Conservation (phyloP, 129 eudicot genomes). For the Helianthus annuus region HanXRQr2.0-SUNRISE NC_035442.2:178893601-178894100, state of each 20-base stretch:
- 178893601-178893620: constrained; percentile 49
- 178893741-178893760: constrained; percentile 42
- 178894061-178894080: background rate
- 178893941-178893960: background rate
- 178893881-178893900: background rate
- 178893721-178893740: constrained; percentile 54
- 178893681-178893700: constrained; percentile 80
- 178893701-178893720: constrained; percentile 80
- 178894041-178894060: background rate
- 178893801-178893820: constrained; percentile 22
- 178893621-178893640: constrained; percentile 49
- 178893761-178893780: constrained; percentile 32
- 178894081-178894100: background rate
- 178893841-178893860: background rate
- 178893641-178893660: constrained; percentile 66
- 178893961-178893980: background rate
- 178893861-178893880: constrained; percentile 15
- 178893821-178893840: constrained; percentile 19
- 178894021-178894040: background rate
- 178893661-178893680: constrained; percentile 92
- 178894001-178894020: background rate
- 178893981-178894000: background rate
- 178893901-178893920: background rate
- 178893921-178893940: background rate
- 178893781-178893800: constrained; percentile 25